Conservation (phyloP, 2,329 filamentous ascomycete genomes). For the Xylariaceae sp. region DNA sequence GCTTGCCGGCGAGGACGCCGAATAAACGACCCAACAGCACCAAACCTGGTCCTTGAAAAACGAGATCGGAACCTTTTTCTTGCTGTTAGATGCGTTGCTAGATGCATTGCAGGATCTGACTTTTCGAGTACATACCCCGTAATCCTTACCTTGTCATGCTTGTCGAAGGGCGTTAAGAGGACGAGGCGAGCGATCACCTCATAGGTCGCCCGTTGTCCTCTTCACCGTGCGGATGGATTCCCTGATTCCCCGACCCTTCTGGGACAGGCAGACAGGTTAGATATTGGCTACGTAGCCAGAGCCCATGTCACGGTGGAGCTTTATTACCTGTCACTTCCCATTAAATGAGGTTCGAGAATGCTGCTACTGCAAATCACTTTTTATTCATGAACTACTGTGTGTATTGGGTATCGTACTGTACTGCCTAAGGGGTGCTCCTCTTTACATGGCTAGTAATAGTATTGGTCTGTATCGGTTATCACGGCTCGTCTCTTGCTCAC, state of each 20-base stretch:
- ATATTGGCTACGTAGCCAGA: slow-evolving; percentile 16
- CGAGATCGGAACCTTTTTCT: slow-evolving; percentile 24
- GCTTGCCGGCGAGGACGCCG: slow-evolving; percentile 5
- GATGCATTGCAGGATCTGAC: slow-evolving; percentile 30
- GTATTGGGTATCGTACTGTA: background rate
- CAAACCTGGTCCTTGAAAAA: slow-evolving; percentile 25
- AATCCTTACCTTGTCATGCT: background rate
- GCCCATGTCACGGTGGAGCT: slow-evolving; percentile 10
- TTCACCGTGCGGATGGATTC: background rate
- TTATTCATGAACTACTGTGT: slow-evolving; percentile 21
- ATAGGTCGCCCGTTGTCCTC: background rate
- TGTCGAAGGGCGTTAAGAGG: background rate
- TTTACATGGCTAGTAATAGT: background rate
- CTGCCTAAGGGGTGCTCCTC: background rate
- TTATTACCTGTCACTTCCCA: slow-evolving; percentile 22
- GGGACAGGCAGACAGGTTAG: background rate
- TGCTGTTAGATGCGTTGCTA: slow-evolving; percentile 25
- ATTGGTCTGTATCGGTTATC: background rate
- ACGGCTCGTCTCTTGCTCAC: too few relatives aligned
- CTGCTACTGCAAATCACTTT: slow-evolving; percentile 21
- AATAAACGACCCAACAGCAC: slow-evolving; percentile 14
- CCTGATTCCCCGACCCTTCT: background rate
- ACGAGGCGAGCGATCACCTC: background rate
- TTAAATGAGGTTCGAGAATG: slow-evolving; percentile 16
- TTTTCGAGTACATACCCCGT: slow-evolving; percentile 6